Percentiles rank a stretch among this genome's conserved stretches.
These are phyloP conservation scores for Alloteropsis semialata DNA, from an alignment of 176 grass and related monocot species.

Conservation along the genomic window DNA sequence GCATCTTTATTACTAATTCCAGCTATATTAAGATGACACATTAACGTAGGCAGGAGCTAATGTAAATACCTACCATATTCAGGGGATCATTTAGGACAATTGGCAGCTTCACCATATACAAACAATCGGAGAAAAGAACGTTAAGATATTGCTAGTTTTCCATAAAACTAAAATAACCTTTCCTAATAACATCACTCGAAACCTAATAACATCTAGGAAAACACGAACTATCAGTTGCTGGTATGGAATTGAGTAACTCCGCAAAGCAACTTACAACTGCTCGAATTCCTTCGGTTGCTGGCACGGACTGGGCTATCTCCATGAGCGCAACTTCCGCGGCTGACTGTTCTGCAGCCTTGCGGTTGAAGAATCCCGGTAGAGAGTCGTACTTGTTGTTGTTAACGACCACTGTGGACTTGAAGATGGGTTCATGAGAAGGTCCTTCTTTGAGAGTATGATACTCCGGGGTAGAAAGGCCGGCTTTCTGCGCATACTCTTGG, in stretches of 20 bases:
- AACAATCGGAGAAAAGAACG: too few species aligned
- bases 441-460: slow-evolving; percentile 87
- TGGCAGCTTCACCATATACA: too few species aligned
- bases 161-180: too few species aligned
- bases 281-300: slow-evolving; percentile 4
- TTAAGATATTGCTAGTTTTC: too few species aligned
- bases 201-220: background rate
- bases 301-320: background rate
- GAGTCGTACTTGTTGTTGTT: slow-evolving; percentile 71
- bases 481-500: slow-evolving; percentile 83
- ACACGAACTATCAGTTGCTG: too few species aligned
- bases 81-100: too few species aligned
- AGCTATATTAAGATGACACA: too few species aligned
- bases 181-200: too few species aligned
- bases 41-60: too few species aligned
- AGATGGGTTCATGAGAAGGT: slow-evolving; percentile 82
- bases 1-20: too few species aligned
- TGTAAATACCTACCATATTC: too few species aligned
- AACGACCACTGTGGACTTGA: slow-evolving; percentile 75
- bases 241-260: background rate
- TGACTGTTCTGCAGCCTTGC: slow-evolving; percentile 50
- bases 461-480: slow-evolving; percentile 62
- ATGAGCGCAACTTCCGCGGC: background rate
- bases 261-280: slow-evolving; percentile 35
- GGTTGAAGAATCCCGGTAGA: slow-evolving; percentile 74